Evolutionary conservation across 306 rosid genomes (phyloP), one percentile per base, ranked within the genome.

Genomic region (Hippophae gyantsensis): DNA sequence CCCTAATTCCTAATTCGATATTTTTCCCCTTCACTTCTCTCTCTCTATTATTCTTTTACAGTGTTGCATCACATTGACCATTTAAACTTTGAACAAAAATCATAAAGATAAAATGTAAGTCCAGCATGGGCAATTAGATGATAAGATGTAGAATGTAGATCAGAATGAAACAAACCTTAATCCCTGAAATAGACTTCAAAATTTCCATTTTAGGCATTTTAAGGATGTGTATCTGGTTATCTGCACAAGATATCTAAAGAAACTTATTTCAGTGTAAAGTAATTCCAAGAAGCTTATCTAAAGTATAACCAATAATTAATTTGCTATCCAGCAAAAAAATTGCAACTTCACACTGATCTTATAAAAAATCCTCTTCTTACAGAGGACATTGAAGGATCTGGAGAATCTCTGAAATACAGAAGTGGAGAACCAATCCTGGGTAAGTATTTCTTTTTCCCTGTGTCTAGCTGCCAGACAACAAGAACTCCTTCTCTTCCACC

Each of bases 401-500:
- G 76, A 79, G 95, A 92, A 71, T 78, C 81, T 11, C 77, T 70
- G 54, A 83, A 85, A 80, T 80, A 84, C 69, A 76, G 66, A 68
- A 92, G 88, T 6, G 99, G 96, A 65, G 99, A 88, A 55, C 95
- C 96, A 76, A 92, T 85, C 74, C 90, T 74, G 38, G 97, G 95
- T 72, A 92, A 74, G 60, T 61, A 82, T 54, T 86, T 82, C 74
- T 82, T 85, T 66, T 86, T 92, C 69, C 89, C 92, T 0, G 96
- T 81, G 71, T 86, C 96, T 63, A 92, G 62, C 79, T 85, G 96
- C 99, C 99, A 92, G 72, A 84, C 85, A 64, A 88, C 88, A 38
- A 92, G 86, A 74, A 88, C 99, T 38, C 99, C 99, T 79, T 92
- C 99, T 77, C 69, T 80, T 62, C 99, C 96, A 61, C 99, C 96